phyloP scores from a whole-genome alignment of 139 green algal species.

The Auxenochlorella pyrenoidosa region DNA sequence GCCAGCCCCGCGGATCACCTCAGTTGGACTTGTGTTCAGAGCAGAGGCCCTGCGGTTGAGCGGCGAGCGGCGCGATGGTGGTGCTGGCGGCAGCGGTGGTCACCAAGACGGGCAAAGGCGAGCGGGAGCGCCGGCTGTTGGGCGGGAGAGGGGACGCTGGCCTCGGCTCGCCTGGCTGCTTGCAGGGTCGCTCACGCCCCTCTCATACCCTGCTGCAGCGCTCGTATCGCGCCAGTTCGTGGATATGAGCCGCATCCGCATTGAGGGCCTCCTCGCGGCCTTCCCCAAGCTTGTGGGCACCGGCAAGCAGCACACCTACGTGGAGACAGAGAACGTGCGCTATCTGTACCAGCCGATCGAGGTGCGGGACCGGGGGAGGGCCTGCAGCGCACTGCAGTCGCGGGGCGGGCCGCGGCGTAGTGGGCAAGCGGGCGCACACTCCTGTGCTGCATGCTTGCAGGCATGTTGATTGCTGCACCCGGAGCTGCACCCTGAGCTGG shows the following conservation, averaged over 20 bases:
- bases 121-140: conserved; percentile 17
- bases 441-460: too few relatives aligned
- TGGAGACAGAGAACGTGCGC: conserved; percentile 99
- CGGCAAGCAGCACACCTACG: conserved; percentile 98
- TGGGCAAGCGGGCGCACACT: too few relatives aligned
- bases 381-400: too few relatives aligned
- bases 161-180: neutral
- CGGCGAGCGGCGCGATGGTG: conserved; percentile 76
- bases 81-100: conserved; percentile 92
- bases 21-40: neutral
- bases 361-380: conserved; percentile 48
- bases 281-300: conserved; percentile 98
- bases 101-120: conserved; percentile 93
- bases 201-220: conserved; percentile 69
- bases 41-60: conserved; percentile 9
- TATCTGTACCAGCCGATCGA: conserved; percentile 99
- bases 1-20: neutral
- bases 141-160: neutral
- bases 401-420: too few relatives aligned
- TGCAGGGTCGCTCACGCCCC: too few relatives aligned
- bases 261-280: conserved; percentile 97
- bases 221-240: conserved; percentile 98
- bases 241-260: conserved; percentile 97
- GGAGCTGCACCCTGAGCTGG: too few relatives aligned
- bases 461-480: too few relatives aligned